phyloP scores from a whole-genome alignment of 768 basidiomycete genomes.

The Pleurotus pulmonarius region DNA sequence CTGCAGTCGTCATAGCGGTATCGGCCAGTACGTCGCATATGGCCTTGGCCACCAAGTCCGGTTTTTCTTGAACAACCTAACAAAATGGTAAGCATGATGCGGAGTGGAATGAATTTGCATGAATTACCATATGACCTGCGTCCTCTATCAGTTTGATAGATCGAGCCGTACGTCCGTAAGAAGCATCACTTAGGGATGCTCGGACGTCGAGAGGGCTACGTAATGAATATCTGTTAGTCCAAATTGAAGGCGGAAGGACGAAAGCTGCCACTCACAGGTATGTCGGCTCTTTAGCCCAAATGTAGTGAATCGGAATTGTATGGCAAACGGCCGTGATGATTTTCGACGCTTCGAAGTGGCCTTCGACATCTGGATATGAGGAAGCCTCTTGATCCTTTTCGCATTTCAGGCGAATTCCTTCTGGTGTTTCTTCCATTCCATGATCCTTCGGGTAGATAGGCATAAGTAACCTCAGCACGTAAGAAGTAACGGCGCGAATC shows the following conservation, averaged over 20 bases:
- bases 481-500: background rate
- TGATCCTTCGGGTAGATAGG: background rate
- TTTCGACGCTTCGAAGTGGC: slow-evolving; percentile 1
- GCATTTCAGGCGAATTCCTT: slow-evolving; percentile 1
- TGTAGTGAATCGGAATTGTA: slow-evolving; percentile 1
- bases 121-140: background rate
- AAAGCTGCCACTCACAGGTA: background rate
- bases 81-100: background rate
- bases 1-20: background rate
- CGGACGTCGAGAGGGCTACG: background rate
- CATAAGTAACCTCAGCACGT: background rate
- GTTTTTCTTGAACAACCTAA: slow-evolving; percentile 1
- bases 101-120: background rate
- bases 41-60: background rate
- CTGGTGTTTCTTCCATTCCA: background rate
- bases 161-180: background rate
- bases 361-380: slow-evolving; percentile 6
- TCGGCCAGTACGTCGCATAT: background rate
- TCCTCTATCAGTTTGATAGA: background rate
- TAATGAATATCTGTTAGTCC: background rate
- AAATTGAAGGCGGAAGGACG: background rate
- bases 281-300: background rate
- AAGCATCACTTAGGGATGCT: background rate
- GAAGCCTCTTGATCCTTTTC: background rate
- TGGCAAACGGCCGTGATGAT: background rate